A percentile compares a stretch with the other conserved stretches of the same genome.
phyloP scores from a whole-genome alignment of 148 eudicot species.

The Rhododendron ovatum region DNA sequence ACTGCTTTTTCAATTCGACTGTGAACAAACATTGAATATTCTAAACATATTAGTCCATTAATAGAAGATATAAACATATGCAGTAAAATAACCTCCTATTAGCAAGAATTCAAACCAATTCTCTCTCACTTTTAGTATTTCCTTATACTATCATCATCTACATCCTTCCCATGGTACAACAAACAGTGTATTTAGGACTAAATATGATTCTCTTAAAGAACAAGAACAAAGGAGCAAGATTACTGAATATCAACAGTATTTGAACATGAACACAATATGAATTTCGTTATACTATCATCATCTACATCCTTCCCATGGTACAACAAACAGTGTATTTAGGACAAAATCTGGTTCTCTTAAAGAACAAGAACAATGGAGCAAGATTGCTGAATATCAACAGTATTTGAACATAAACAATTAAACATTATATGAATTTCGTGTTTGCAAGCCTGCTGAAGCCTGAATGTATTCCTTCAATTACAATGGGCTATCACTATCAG shows the following conservation, averaged over 20 bases:
- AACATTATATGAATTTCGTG: background rate
- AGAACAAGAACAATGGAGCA: background rate
- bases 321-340: background rate
- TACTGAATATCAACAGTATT: background rate
- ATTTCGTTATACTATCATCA: background rate
- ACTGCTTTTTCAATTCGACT: slow-evolving; percentile 86
- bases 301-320: background rate
- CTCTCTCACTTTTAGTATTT: background rate
- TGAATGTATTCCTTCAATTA: background rate
- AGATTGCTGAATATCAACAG: background rate
- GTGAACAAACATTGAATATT: slow-evolving; percentile 2
- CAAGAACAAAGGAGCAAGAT: background rate
- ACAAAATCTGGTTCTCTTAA: background rate
- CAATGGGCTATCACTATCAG: background rate
- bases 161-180: background rate
- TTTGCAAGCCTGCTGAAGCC: background rate
- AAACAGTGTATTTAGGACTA: background rate
- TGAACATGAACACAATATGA: background rate
- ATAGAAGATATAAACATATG: background rate
- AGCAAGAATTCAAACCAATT: background rate
- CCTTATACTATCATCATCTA: background rate
- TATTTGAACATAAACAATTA: no score
- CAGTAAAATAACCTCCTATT: background rate
- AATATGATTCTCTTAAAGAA: background rate
- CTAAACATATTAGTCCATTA: background rate